Evolutionary conservation across 139 green algal species (phyloP), one percentile per base, ranked within the genome.

Genomic region (Coelastrella sp.): DNA sequence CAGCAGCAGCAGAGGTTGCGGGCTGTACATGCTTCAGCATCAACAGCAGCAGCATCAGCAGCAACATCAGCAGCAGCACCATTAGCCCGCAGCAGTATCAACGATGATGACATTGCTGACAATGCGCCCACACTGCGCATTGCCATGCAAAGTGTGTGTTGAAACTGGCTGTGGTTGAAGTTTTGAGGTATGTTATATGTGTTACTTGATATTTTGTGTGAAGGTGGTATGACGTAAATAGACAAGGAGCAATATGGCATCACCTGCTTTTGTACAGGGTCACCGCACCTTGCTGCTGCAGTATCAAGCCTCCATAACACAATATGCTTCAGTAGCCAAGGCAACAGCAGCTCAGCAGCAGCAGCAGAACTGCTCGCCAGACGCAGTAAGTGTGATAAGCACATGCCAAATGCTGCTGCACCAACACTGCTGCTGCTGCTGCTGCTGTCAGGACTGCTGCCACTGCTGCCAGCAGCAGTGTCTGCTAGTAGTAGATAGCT

Each of bases 301-400:
- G 82, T 87, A 49, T 87, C 65, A 10, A 6, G 5, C 65, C 82
- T 35, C 82, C 82, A 87, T 15, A 87, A 49, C 27, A 87, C 14
- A 24, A 87, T 14, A 25, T 87, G 82, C 15, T 70, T 27, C 82
- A 87, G 82, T 25, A 87, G 17, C 8, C 78, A 87, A 4, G 82
- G 65, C 82, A 87, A 9, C 82, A 87, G 82, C 82, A 87, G 82
- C 82, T 87, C 49, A n/a, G 82, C 82, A 78, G 82, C 82, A 65
- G 27, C 82, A 79, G 82, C 65, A 78, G 25, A 25, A 35, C 82
- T 66, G 35, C 82, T 87, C 14, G 27, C 15, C 65, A 87, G 59
- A n/a, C 82, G 78, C 65, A 87, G 25, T 63, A 87, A 20, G 27
- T 87, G 82, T 10, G 82, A 87, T 17, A 87, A 27, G 27, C 82